A percentile compares a stretch with the other conserved stretches of the same genome.
phyloP scores from a whole-genome alignment of 2,329 filamentous ascomycete genomes.

The Verticillium tricorpus region DNA sequence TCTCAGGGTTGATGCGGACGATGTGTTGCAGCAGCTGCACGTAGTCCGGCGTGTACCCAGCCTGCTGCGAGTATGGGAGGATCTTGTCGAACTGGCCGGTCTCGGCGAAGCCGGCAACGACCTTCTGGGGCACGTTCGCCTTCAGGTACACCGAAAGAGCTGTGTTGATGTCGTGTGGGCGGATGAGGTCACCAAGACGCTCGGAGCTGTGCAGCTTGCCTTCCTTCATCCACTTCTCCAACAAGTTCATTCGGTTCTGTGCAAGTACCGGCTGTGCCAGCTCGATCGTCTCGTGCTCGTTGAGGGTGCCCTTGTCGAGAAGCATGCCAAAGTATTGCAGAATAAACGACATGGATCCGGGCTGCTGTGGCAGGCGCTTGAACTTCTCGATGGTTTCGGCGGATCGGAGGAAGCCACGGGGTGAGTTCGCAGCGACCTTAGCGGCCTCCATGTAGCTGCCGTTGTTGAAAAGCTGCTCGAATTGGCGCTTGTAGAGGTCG shows the following conservation, averaged over 20 bases:
- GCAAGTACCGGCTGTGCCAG: constrained; percentile 86
- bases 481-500: constrained; percentile 86
- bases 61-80: constrained; percentile 79
- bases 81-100: constrained; percentile 97
- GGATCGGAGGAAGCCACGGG: constrained; percentile 90
- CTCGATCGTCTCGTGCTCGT: constrained; percentile 91
- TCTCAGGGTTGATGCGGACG: constrained; percentile 84
- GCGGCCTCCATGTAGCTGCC: constrained; percentile 85
- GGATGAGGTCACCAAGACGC: constrained; percentile 90
- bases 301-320: constrained; percentile 88
- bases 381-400: constrained; percentile 94
- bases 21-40: constrained; percentile 89
- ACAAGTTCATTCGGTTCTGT: constrained; percentile 89
- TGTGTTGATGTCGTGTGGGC: constrained; percentile 81
- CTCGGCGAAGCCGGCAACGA: constrained; percentile 91
- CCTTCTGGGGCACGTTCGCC: constrained; percentile 87
- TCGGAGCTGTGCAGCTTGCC: constrained; percentile 95
- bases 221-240: constrained; percentile 98
- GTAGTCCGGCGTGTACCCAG: constrained; percentile 92
- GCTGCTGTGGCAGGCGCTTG: constrained; percentile 76
- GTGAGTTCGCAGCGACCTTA: constrained; percentile 94
- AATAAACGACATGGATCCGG: constrained; percentile 86
- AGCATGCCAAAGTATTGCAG: constrained; percentile 98
- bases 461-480: constrained; percentile 77
- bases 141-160: constrained; percentile 87